A percentile compares a stretch with the other conserved stretches of the same genome.
Evolutionary conservation across 1,284 basidiomycete species (phyloP).

Genomic region (Ustilago nuda): DNA sequence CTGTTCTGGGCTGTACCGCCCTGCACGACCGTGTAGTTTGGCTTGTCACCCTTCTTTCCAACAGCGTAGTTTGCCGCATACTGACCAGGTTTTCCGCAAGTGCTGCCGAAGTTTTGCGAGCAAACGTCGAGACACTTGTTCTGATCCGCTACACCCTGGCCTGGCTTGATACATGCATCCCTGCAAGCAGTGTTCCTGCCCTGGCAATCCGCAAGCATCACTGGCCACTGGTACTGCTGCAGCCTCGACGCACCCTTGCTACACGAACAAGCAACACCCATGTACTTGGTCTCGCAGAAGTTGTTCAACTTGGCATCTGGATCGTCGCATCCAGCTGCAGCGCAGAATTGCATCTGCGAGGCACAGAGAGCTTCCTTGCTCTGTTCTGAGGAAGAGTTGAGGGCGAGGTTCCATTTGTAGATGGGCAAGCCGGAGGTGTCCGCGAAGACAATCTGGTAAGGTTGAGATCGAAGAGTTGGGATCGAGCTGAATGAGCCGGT

Average conservation of each 20-base stretch:
- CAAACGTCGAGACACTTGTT: slow-evolving; percentile 53
- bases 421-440: slow-evolving; percentile 40
- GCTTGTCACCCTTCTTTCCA: slow-evolving; percentile 49
- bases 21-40: slow-evolving; percentile 54
- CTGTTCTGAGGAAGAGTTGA: slow-evolving; percentile 25
- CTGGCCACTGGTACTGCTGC: slow-evolving; percentile 66
- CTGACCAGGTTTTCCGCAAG: slow-evolving; percentile 61
- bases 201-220: slow-evolving; percentile 63
- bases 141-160: slow-evolving; percentile 45
- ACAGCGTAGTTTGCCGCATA: slow-evolving; percentile 64
- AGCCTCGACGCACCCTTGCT: slow-evolving; percentile 53
- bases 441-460: slow-evolving; percentile 50
- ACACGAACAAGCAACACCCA: slow-evolving; percentile 61
- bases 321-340: slow-evolving; percentile 57
- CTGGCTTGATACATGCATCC: slow-evolving; percentile 54
- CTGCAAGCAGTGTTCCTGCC: slow-evolving; percentile 55
- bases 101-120: slow-evolving; percentile 50
- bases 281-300: slow-evolving; percentile 63
- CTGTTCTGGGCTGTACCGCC: slow-evolving; percentile 50
- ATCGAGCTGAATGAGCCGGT: slow-evolving; percentile 42
- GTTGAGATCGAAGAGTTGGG: slow-evolving; percentile 34
- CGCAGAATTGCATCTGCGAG: slow-evolving; percentile 61
- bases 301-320: slow-evolving; percentile 51
- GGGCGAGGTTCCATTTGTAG: slow-evolving; percentile 45
- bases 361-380: slow-evolving; percentile 51